Evolutionary conservation across 306 rosid species (phyloP).

Genomic region (Senna siamea): DNA sequence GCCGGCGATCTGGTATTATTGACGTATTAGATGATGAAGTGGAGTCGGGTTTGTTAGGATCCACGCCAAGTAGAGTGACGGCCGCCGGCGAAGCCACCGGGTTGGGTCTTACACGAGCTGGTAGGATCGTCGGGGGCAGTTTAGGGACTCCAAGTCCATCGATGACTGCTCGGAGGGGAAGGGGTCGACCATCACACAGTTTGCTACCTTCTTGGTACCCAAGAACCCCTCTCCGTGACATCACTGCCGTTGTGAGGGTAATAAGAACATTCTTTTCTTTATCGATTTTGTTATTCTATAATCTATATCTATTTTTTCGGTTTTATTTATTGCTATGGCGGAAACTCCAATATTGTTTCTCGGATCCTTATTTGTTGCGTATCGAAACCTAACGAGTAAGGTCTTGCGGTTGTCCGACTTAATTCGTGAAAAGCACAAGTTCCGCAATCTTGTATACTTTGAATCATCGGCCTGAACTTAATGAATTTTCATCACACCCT

Average conservation of each 20-base stretch:
- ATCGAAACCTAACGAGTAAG: background rate
- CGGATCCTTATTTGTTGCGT: background rate
- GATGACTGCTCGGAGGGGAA: constrained; percentile 39
- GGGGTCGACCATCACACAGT: constrained; percentile 44
- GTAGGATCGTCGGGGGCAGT: constrained; percentile 22
- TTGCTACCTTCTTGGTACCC: constrained; percentile 85
- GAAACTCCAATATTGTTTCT: background rate
- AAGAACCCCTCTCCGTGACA: constrained; percentile 72
- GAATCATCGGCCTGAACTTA: background rate
- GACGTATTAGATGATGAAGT: constrained; percentile 29
- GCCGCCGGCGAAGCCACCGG: constrained; percentile 31
- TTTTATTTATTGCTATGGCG: background rate
- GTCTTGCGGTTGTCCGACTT: background rate
- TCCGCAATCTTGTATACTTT: background rate
- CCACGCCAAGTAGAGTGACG: constrained; percentile 32
- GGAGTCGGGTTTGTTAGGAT: constrained; percentile 25
- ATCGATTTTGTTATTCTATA: no score
- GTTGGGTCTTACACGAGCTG: constrained; percentile 35
- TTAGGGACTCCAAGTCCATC: constrained; percentile 37
- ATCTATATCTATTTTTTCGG: background rate
- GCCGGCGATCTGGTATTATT: constrained; percentile 38
- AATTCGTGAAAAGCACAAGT: background rate
- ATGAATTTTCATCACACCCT: background rate
- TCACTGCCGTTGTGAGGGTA: constrained; percentile 66
- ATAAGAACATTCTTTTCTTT: background rate